A percentile compares a stretch with the other conserved stretches of the same genome.
Evolutionary conservation across 257 asterid genomes (phyloP).

Genomic region (Capsicum rhomboideum): DNA sequence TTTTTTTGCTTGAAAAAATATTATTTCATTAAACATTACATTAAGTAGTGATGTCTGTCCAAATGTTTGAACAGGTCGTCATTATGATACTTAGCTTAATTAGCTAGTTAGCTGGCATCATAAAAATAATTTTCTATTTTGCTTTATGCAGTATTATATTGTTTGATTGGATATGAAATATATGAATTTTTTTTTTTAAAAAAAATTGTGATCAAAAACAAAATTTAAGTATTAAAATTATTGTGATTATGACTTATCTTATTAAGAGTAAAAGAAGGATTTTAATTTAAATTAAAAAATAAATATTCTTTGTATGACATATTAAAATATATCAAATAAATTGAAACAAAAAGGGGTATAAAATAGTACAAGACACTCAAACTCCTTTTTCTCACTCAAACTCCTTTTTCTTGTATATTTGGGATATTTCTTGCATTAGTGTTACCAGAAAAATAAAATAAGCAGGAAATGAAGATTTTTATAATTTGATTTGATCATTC

Average conservation of each 20-base stretch:
- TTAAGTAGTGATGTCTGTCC: not conserved
- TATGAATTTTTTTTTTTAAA: not conserved
- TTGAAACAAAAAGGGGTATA: not conserved
- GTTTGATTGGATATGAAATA: not conserved
- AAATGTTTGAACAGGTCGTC: not conserved
- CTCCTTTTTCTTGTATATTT: not conserved
- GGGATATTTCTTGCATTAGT: not conserved
- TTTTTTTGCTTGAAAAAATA: not conserved
- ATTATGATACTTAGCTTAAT: not conserved
- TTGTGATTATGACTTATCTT: not conserved
- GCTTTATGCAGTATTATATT: too few species aligned
- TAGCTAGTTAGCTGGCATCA: not conserved
- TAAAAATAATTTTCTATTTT: not conserved
- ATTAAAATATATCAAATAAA: not conserved
- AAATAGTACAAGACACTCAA: not conserved
- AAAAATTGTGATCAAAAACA: not conserved
- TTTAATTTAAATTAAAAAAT: too few species aligned
- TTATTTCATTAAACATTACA: not conserved
- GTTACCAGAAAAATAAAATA: not conserved
- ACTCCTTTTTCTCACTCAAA: not conserved
- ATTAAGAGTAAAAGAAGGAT: not conserved
- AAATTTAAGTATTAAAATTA: not conserved
- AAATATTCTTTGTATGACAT: too few species aligned
- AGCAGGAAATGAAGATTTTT: not conserved
- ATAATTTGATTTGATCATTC: not conserved